phyloP scores from a whole-genome alignment of 2,329 filamentous ascomycete genomes.

The Fusarium burgessii region DNA sequence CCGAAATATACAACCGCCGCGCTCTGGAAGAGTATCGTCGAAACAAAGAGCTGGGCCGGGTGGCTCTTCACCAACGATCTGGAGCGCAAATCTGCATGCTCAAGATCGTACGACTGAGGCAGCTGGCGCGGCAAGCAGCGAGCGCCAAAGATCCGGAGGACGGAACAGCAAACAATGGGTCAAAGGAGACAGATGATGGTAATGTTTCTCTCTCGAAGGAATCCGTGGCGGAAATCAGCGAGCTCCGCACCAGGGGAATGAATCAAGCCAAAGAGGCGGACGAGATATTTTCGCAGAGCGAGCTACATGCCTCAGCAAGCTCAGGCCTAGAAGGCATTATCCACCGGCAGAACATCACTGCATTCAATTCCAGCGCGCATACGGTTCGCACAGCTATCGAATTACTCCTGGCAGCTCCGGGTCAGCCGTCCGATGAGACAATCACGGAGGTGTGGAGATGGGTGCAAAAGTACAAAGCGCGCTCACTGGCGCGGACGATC shows the following conservation, averaged over 20 bases:
- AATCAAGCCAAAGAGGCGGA: neutral
- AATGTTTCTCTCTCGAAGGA: rapidly evolving
- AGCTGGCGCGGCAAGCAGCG: neutral
- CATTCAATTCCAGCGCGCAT: neutral
- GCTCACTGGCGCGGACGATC: neutral
- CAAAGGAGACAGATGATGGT: rapidly evolving
- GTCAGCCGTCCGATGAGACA: neutral
- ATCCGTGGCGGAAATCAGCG: neutral
- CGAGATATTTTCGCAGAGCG: neutral
- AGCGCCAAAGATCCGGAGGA: neutral
- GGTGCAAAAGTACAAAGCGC: constrained; percentile 1
- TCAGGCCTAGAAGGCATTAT: neutral
- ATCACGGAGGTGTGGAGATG: neutral
- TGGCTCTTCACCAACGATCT: neutral
- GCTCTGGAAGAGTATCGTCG: neutral
- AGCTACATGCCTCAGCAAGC: neutral
- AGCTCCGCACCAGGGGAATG: neutral
- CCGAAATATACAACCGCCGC: neutral
- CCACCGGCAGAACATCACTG: neutral
- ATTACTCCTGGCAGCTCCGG: neutral
- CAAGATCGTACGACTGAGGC: neutral
- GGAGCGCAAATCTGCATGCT: neutral
- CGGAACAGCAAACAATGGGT: rapidly evolving
- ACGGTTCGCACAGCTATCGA: neutral
- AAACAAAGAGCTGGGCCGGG: neutral